These are phyloP conservation scores for Nemania abortiva DNA, from an alignment of 2,329 filamentous ascomycete species.

Conservation along the genomic window DNA sequence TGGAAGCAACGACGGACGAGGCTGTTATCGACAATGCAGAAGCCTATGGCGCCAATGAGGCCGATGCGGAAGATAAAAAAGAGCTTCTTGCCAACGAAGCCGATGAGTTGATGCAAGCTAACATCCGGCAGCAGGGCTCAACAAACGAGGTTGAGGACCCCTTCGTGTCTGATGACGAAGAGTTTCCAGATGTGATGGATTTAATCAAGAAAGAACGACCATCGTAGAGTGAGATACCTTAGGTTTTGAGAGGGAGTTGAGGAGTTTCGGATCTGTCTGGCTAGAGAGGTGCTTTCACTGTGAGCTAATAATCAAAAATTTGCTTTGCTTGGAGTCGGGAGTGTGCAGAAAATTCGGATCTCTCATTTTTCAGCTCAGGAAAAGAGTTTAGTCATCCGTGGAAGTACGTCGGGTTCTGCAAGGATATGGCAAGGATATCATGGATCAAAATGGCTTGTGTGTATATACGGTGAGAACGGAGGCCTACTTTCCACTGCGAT, in stretches of 20 bases:
- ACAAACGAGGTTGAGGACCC: neutral
- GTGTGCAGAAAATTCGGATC: neutral
- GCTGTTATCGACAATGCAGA: neutral
- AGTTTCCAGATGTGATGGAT: conserved; percentile 11
- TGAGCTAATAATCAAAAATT: neutral
- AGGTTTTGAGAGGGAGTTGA: neutral
- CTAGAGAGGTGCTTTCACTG: neutral
- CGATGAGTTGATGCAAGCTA: conserved; percentile 35
- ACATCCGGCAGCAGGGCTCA: conserved; percentile 32
- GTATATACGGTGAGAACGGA: neutral
- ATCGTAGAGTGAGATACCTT: neutral
- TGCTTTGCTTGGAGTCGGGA: conserved; percentile 14
- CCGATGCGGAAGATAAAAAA: neutral
- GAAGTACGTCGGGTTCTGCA: neutral
- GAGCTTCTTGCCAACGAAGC: conserved; percentile 1
- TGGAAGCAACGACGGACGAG: conserved; percentile 4
- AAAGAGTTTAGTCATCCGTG: neutral
- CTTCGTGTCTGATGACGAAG: neutral
- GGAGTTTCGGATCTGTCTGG: neutral
- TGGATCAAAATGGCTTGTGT: neutral
- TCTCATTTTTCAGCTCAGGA: neutral
- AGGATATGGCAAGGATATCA: neutral
- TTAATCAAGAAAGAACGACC: conserved; percentile 10
- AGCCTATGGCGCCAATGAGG: neutral
- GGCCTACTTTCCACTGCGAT: neutral